phyloP scores from a whole-genome alignment of 495 filamentous ascomycete species.

The Aspergillus affinis region DNA sequence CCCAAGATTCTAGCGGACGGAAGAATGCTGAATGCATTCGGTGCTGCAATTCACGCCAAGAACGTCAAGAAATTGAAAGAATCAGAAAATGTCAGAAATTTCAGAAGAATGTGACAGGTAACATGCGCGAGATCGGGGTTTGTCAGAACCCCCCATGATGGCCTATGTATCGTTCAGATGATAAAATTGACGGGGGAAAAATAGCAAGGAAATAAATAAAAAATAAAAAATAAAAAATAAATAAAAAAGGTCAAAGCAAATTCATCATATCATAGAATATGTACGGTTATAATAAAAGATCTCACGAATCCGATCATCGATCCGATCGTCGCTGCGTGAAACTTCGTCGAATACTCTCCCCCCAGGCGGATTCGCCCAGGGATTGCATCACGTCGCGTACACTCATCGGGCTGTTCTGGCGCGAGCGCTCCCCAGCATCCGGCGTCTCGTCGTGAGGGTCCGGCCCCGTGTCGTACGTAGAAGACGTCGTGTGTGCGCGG shows the following conservation, averaged over 20 bases:
- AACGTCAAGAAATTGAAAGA: not conserved
- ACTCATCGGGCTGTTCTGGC: slow-evolving; percentile 65
- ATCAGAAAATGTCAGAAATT: not conserved
- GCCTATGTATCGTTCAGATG: not conserved
- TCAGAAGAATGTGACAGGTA: not conserved
- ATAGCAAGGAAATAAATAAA: not conserved
- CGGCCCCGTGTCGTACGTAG: slow-evolving; percentile 29
- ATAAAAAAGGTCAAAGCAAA: slow-evolving; percentile 10
- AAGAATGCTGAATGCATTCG: not conserved
- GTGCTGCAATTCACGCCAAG: not conserved
- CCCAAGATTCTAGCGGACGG: slow-evolving; percentile 7
- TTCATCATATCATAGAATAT: slow-evolving; percentile 16
- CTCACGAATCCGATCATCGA: slow-evolving; percentile 14
- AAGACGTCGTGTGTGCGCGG: slow-evolving; percentile 24
- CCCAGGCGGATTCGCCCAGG: slow-evolving; percentile 85
- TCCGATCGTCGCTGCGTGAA: slow-evolving; percentile 66
- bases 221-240: slow-evolving; percentile 10
- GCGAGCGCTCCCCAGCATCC: slow-evolving; percentile 29
- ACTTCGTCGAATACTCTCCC: slow-evolving; percentile 85
- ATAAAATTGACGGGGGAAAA: no score
- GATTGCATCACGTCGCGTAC: slow-evolving; percentile 77
- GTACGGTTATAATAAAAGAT: no score
- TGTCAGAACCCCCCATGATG: no score
- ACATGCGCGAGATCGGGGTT: not conserved
- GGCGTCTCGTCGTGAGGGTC: slow-evolving; percentile 19